Evolutionary conservation across 495 filamentous ascomycete species (phyloP), one percentile per base, ranked within the genome.

Genomic region (Pseudomonodictys pantanalensis): DNA sequence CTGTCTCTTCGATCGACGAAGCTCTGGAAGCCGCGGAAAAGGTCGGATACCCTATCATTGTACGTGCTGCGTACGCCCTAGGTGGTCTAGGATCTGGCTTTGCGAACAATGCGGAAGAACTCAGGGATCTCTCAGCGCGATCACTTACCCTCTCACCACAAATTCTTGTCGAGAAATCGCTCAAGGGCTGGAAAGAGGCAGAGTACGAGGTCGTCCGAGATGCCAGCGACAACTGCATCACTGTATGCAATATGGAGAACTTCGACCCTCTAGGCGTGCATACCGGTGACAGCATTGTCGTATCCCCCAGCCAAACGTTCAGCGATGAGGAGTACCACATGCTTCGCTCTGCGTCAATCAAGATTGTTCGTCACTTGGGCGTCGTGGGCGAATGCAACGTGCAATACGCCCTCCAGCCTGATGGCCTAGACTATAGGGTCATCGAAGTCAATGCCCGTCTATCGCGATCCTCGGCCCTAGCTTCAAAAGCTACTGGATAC

Each of bases 231-330:
- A 98, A 98, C 80, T 98, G 93, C 76, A 97, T 98, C 72, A 98
- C 93, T 6, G 93, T 98, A 61, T 98, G 93, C 77, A 98, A 98
- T 78, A 98, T 98, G 93, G 93, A 98, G 76, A 98, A 98, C 74
- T 97, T 98, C 64, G 93, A 98, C 75, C 93, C 93, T 60, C 85
- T 98, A 28, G 93, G 93, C 68, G 97, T 97, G 54, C 93, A 98
- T 69, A 98, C 93, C 8, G 93, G 93, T 72, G 93, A 98, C 75
- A 97, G 92, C 24, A 98, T 98, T 68, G 93, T 98, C 53, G 93
- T 98, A 20, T 95, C 93, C 3, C 93, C 93, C 23, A 96, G 91
- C 9, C 93, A 97, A 74, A 98, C 93, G 0, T 83, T 98, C 26
- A 93, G 91, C 9, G 95, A 98, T 60, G 92, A 96, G 70, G 93